Conservation (phyloP, 345 rosid genomes). For the Populus pruinosa region DNA sequence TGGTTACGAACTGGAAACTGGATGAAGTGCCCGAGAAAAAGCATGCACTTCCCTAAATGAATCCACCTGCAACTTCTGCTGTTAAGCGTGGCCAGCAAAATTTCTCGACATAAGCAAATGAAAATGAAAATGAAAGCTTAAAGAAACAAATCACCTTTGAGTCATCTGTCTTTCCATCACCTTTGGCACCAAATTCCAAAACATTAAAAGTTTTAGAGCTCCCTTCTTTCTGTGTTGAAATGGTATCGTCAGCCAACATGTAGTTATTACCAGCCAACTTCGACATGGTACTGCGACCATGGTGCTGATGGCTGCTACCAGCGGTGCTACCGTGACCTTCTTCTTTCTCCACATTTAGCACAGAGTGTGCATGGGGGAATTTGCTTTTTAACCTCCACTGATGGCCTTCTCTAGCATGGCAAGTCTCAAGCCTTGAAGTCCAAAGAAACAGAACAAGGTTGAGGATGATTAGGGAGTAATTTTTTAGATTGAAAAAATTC, state of each 20-base stretch:
- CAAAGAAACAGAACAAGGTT: conserved; percentile 31
- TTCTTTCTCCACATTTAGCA: conserved; percentile 5
- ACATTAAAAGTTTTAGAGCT: conserved; percentile 46
- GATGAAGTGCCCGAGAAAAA: too few species aligned
- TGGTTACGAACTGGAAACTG: too few species aligned
- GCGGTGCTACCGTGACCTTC: not conserved
- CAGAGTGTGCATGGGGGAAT: not conserved
- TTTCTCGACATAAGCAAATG: too few species aligned
- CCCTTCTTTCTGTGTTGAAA: conserved; percentile 13
- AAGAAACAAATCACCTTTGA: conserved; percentile 48
- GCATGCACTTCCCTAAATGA: too few species aligned
- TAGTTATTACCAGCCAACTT: conserved; percentile 5
- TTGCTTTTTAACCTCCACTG: conserved; percentile 25
- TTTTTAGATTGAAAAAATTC: conserved; percentile 25
- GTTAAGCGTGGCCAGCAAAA: too few species aligned
- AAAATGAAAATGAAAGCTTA: not conserved
- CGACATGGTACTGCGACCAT: conserved; percentile 14
- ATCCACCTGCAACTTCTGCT: too few species aligned
- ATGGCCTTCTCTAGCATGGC: conserved; percentile 49
- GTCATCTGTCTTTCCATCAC: conserved; percentile 71
- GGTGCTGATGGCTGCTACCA: not conserved
- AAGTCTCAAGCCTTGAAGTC: conserved; percentile 31
- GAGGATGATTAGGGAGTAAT: conserved; percentile 14
- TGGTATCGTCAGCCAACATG: not conserved
- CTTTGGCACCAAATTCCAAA: conserved; percentile 69